A percentile compares a stretch with the other conserved stretches of the same genome.
Evolutionary conservation across 2,329 filamentous ascomycete genomes (phyloP).

Genomic region (Diaporthe australafricana): DNA sequence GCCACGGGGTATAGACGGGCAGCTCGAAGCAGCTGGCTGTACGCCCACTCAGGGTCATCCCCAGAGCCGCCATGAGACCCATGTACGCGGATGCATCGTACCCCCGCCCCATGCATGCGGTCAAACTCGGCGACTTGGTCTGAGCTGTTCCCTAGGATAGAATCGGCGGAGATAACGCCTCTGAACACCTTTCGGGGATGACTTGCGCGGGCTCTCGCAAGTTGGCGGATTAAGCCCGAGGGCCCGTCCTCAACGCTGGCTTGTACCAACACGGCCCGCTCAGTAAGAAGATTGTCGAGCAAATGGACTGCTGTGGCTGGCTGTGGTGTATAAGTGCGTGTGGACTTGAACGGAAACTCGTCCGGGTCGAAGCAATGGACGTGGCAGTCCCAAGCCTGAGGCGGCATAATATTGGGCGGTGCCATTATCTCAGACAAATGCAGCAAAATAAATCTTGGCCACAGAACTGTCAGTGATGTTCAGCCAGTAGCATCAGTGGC

Average conservation of each 20-base stretch:
- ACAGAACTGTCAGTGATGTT: background rate
- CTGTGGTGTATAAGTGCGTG: background rate
- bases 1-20: background rate
- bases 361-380: background rate
- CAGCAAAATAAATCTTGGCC: background rate
- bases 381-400: background rate
- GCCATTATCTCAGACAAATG: background rate
- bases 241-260: background rate
- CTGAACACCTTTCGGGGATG: background rate
- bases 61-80: background rate
- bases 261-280: background rate
- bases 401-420: background rate
- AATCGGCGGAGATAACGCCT: background rate
- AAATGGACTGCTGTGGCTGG: background rate
- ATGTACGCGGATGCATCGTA: background rate
- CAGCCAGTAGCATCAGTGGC: background rate
- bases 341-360: background rate
- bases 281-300: background rate
- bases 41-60: background rate
- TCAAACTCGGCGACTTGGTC: background rate
- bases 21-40: background rate
- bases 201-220: background rate
- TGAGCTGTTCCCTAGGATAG: background rate
- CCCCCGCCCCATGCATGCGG: conserved; percentile 6
- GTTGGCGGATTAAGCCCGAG: background rate